Conservation (phyloP, 805 yeast species). For the Nakazawaea sp. region DNA sequence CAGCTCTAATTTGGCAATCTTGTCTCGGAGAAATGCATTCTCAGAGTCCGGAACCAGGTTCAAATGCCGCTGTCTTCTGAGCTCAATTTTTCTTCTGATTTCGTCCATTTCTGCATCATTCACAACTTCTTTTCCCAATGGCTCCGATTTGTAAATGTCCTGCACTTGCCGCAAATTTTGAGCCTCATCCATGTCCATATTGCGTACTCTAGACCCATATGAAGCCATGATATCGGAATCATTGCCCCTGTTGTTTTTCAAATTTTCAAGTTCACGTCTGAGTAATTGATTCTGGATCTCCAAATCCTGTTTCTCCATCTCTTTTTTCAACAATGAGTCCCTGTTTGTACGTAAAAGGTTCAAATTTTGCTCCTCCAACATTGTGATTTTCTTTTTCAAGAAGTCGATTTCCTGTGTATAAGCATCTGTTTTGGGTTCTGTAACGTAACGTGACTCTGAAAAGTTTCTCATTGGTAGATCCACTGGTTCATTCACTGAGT, state of each 20-base stretch:
- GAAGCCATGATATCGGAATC: too few species aligned
- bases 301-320: conserved; percentile 11
- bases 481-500: too few species aligned
- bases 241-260: neutral
- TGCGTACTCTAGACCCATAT: too few species aligned
- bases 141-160: too few species aligned
- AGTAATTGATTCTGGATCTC: conserved; percentile 7
- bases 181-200: too few species aligned
- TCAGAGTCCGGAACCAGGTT: too few species aligned
- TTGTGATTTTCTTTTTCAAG: conserved; percentile 1
- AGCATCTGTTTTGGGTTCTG: too few species aligned
- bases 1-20: conserved; percentile 1
- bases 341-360: conserved; percentile 3
- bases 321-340: conserved; percentile 2
- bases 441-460: too few species aligned
- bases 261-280: conserved; percentile 2
- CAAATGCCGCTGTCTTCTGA: conserved; percentile 1
- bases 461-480: too few species aligned
- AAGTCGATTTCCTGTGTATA: too few species aligned
- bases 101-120: conserved; percentile 1
- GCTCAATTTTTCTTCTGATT: conserved; percentile 2
- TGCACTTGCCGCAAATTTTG: too few species aligned
- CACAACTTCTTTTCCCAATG: too few species aligned
- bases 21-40: neutral
- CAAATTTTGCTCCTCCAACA: conserved; percentile 7